Evolutionary conservation across 1,284 basidiomycete species (phyloP).

Genomic region (Malassezia sp.): DNA sequence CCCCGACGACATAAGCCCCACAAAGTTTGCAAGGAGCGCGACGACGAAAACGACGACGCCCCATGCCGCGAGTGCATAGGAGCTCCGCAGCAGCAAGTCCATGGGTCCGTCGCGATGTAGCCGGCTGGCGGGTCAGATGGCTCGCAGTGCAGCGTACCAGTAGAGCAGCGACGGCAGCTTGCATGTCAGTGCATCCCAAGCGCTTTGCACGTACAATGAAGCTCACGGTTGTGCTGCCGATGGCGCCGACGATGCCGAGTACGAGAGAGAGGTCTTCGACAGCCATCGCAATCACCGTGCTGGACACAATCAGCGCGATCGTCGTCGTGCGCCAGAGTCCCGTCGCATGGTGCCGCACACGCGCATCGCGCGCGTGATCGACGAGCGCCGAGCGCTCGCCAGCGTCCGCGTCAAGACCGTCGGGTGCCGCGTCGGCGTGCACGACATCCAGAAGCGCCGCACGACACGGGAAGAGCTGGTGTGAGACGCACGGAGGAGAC

Average conservation of each 20-base stretch:
- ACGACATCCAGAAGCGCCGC: conserved; percentile 56
- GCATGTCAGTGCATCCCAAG: too few relatives aligned
- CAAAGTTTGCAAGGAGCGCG: conserved; percentile 5
- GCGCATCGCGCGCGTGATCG: too few relatives aligned
- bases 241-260: conserved; percentile 81
- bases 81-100: too few relatives aligned
- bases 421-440: too few relatives aligned
- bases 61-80: not conserved
- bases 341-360: too few relatives aligned
- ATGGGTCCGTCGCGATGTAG: too few relatives aligned
- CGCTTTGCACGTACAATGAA: conserved; percentile 56
- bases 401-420: too few relatives aligned
- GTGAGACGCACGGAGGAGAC: too few relatives aligned
- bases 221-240: conserved; percentile 87
- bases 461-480: conserved; percentile 67
- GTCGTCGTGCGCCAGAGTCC: not conserved
- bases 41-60: conserved; percentile 8
- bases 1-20: too few relatives aligned
- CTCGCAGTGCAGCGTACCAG: not conserved
- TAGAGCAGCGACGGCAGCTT: conserved; percentile 8
- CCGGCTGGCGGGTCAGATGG: too few relatives aligned
- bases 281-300: conserved; percentile 31
- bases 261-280: conserved; percentile 43
- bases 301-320: conserved; percentile 26
- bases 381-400: not conserved